A percentile compares a stretch with the other conserved stretches of the same genome.
Conservation (phyloP, 1,139 yeast genomes). For the Lodderomyces beijingensis region DNA sequence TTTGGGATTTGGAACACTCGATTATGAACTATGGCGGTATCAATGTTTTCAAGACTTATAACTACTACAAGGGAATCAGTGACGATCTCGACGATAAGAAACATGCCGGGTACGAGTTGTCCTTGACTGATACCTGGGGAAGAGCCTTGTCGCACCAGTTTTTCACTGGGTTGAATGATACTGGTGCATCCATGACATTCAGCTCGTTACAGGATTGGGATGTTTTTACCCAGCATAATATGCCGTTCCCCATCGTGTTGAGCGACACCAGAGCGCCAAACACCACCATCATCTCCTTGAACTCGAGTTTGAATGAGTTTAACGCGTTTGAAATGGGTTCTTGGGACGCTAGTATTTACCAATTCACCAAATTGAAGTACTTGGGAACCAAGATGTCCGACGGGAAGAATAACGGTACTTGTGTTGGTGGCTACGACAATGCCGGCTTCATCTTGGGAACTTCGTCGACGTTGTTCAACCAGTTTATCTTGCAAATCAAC, state of each 20-base stretch:
- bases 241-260: conserved; percentile 83
- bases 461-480: conserved; percentile 77
- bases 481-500: conserved; percentile 62
- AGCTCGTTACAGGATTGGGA: conserved; percentile 52
- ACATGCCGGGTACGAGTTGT: conserved; percentile 72
- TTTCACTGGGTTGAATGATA: conserved; percentile 49
- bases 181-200: conserved; percentile 65
- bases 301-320: conserved; percentile 74
- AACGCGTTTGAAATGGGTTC: conserved; percentile 84
- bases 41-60: conserved; percentile 53
- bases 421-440: conserved; percentile 73
- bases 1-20: conserved; percentile 69
- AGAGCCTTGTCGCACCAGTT: conserved; percentile 76
- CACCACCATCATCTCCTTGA: conserved; percentile 48
- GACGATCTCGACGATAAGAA: conserved; percentile 56
- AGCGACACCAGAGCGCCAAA: conserved; percentile 79
- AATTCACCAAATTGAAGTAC: conserved; percentile 66
- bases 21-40: conserved; percentile 69
- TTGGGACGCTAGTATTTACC: conserved; percentile 74
- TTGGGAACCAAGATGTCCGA: conserved; percentile 63
- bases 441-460: conserved; percentile 84
- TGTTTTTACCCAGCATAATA: conserved; percentile 52
- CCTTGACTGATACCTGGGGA: conserved; percentile 95
- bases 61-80: conserved; percentile 51
- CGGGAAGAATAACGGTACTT: conserved; percentile 44